Base-by-base conservation (phyloP, 2,329 filamentous ascomycete genomes). In the Capronia epimyces region DNA sequence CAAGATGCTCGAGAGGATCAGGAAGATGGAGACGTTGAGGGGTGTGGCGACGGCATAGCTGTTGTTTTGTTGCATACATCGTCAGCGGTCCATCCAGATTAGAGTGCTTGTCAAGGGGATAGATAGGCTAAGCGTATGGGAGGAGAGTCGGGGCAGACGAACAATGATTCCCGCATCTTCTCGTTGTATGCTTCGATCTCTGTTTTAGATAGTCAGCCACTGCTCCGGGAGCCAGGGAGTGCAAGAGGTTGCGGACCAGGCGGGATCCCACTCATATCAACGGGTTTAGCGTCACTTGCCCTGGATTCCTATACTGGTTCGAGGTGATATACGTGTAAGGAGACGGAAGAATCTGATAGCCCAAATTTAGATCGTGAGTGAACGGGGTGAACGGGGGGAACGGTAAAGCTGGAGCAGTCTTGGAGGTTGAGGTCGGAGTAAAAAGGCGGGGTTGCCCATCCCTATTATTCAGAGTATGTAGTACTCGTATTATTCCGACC, bases 11-110 rank as follows among this genome's bases (percentile, higher is more conserved):
- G 74, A 65, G 65, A 83, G 77, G 56, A 82, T 71, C 45, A 79
- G 73, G 63, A 81, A 63, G 47, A 84, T 77, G 58, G 82, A 68
- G 32, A 83, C 67, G 67, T 84, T 84, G 24, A 55, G 52, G 1
- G 54, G 55, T 3, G 52, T 57, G 8, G 52, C 36, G 12, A 52
- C 16, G n/a, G 51, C 51, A 49, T 43, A 55, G 49, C 55, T 53
- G 42, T 9, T 39, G 5, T n/a, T 36, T 6, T 6, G 32, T 6
- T 6, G 5, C 24, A 27, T 27, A 27, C 6, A 10, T 27, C n/a
- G n/a, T n/a, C n/a, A n/a, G n/a, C n/a, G n/a, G n/a, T n/a, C n/a
- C n/a, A n/a, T n/a, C n/a, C n/a, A 29, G 27, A 29, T 29, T 29
- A 29, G 27, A 29, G 8, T 7, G 31, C 15, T 34, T 34, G 31